Percentiles rank a stretch among this genome's conserved stretches.
Evolutionary conservation across 1,284 basidiomycete genomes (phyloP).

Genomic region (Marasmius tenuissimus): DNA sequence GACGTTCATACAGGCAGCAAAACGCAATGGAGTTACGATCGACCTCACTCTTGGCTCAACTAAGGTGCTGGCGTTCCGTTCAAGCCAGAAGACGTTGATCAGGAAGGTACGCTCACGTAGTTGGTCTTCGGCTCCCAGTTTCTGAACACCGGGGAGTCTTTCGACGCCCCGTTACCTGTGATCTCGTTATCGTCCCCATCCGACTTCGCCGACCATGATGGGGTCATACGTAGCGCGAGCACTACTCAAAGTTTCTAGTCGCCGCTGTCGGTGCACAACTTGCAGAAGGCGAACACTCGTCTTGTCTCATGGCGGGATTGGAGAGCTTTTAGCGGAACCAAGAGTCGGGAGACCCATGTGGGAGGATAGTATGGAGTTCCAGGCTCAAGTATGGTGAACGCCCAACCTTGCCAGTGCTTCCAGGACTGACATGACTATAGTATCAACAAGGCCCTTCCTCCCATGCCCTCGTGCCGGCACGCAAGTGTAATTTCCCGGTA

Average conservation of each 20-base stretch:
- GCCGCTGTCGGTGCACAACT: conserved; percentile 16
- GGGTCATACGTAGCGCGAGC: conserved; percentile 14
- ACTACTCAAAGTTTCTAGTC: conserved; percentile 12
- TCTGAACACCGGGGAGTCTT: conserved; percentile 8
- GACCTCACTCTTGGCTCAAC: conserved; percentile 15
- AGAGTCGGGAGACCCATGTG: conserved; percentile 19
- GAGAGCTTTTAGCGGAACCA: conserved; percentile 10
- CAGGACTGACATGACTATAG: conserved; percentile 17
- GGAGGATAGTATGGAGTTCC: conserved; percentile 19
- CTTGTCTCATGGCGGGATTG: conserved; percentile 12
- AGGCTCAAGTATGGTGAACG: conserved; percentile 18
- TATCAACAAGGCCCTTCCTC: conserved; percentile 14
- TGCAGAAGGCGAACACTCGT: conserved; percentile 10
- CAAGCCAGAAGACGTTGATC: conserved; percentile 16
- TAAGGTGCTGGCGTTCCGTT: conserved; percentile 19
- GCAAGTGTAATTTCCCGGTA: too few relatives aligned
- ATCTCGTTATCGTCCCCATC: conserved; percentile 13
- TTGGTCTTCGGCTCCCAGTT: conserved; percentile 17
- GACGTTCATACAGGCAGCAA: conserved; percentile 11
- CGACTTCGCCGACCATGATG: conserved; percentile 3
- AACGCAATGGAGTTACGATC: conserved; percentile 14
- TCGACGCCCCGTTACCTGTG: conserved; percentile 11
- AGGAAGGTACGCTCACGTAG: conserved; percentile 18
- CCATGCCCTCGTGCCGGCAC: too few relatives aligned
- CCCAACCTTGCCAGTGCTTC: conserved; percentile 14